Percentiles rank a stretch among this genome's conserved stretches.
Conservation (phyloP, 2,329 filamentous ascomycete species). For the Zymoseptoria passerinii region DNA sequence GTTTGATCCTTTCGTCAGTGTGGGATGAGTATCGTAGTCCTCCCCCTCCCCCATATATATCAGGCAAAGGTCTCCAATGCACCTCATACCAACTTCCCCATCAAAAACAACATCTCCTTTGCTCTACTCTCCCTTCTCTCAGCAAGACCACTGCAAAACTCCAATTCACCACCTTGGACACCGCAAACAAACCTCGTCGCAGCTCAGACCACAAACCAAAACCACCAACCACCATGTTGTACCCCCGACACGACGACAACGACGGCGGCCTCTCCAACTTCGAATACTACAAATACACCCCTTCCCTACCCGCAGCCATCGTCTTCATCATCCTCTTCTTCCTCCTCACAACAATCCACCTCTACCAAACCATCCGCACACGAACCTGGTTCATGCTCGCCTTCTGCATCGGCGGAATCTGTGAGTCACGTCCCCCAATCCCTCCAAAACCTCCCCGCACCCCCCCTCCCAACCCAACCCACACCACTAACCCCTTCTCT, state of each 20-base stretch:
- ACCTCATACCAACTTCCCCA: not conserved
- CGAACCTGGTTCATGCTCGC: conserved; percentile 46
- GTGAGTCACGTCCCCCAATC: no score
- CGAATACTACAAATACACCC: conserved; percentile 7
- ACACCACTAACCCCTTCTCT: not conserved
- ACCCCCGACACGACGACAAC: not conserved
- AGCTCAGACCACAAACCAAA: not conserved
- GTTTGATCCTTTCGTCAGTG: not conserved
- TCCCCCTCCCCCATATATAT: no score
- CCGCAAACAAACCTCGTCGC: not conserved
- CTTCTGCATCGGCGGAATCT: conserved; percentile 43
- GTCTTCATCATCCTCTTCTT: conserved; percentile 27
- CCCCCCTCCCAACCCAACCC: conserved; percentile 14
- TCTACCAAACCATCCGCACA: conserved; percentile 31
- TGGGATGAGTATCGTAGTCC: not conserved
- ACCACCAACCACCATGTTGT: not conserved
- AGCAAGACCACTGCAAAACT: not conserved
- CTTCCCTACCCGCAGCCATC: conserved; percentile 13
- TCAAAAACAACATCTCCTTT: not conserved
- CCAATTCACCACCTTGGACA: not conserved
- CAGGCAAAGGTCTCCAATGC: not conserved
- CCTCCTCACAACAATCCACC: conserved; percentile 29
- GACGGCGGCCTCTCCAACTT: conserved; percentile 3
- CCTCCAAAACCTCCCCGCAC: no score
- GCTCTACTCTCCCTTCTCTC: not conserved